Evolutionary conservation across 345 rosid species (phyloP).

Genomic region (Aegle marmelos): DNA sequence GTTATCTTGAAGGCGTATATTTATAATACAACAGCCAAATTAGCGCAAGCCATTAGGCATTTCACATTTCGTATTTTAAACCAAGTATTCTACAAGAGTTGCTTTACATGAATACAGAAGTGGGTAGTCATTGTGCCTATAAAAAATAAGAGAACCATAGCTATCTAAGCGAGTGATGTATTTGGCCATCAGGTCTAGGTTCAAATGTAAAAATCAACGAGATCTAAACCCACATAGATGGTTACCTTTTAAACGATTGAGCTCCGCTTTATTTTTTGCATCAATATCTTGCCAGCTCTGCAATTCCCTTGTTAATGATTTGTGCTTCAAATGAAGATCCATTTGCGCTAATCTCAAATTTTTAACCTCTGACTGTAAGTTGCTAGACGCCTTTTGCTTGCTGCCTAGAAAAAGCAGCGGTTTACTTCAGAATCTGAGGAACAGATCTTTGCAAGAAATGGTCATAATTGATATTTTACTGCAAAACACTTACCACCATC

Average conservation of each 20-base stretch:
- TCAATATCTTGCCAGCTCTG: conserved; percentile 53
- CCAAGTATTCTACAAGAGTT: background rate
- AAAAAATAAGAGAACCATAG: background rate
- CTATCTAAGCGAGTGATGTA: background rate
- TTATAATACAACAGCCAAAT: background rate
- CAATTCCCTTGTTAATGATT: conserved; percentile 55
- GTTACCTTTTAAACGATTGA: conserved; percentile 68
- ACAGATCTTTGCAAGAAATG: conserved; percentile 15
- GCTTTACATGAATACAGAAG: background rate
- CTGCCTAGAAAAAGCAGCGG: conserved; percentile 49
- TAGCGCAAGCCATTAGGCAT: background rate
- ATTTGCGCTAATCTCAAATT: conserved; percentile 55
- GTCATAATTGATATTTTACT: background rate
- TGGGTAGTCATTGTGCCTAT: background rate
- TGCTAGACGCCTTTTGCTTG: conserved; percentile 39
- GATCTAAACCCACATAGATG: background rate
- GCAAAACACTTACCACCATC: conserved; percentile 44
- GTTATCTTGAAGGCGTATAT: background rate
- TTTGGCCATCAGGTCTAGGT: background rate
- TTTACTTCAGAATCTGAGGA: conserved; percentile 15
- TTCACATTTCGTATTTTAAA: background rate
- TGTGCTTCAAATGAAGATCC: conserved; percentile 74
- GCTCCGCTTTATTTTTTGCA: conserved; percentile 68
- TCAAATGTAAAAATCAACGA: background rate
- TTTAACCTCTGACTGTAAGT: conserved; percentile 56